Percentiles rank a stretch among this genome's conserved stretches.
Conservation (phyloP, 2,329 filamentous ascomycete species). For the Colletotrichum tropicale region DNA sequence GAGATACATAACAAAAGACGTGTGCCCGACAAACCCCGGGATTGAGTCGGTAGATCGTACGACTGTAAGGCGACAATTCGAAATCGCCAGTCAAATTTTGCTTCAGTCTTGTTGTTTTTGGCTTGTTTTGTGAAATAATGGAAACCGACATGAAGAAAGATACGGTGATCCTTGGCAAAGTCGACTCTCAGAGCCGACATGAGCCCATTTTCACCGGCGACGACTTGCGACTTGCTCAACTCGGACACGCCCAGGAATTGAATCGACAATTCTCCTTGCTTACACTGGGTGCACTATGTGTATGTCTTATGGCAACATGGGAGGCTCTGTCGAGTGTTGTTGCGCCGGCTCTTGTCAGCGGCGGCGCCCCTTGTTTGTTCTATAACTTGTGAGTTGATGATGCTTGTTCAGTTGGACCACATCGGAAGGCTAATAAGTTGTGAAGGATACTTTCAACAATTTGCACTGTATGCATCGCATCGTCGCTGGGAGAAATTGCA, state of each 20-base stretch:
- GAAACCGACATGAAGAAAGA: constrained; percentile 12
- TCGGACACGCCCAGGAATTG: constrained; percentile 35
- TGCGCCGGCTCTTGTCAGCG: constrained; percentile 45
- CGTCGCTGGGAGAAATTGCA: constrained; percentile 43
- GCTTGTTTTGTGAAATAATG: neutral
- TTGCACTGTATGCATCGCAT: constrained; percentile 40
- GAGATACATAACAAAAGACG: constrained; percentile 6
- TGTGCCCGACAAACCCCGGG: neutral
- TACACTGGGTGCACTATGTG: constrained; percentile 45
- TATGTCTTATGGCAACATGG: constrained; percentile 57
- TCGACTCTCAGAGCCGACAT: neutral
- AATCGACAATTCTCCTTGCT: constrained; percentile 41
- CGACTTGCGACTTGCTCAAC: constrained; percentile 28
- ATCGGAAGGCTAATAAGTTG: neutral
- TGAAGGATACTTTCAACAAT: constrained; percentile 44
- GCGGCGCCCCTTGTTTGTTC: constrained; percentile 50
- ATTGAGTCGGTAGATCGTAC: neutral
- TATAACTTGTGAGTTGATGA: constrained; percentile 43
- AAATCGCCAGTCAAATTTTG: neutral
- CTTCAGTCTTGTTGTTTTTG: neutral
- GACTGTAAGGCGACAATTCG: neutral
- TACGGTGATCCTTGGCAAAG: neutral
- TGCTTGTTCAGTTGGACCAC: neutral
- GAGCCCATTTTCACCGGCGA: neutral
- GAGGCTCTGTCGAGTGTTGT: constrained; percentile 52